Conservation (phyloP, 768 basidiomycete species). For the Russula brevipes region DNA sequence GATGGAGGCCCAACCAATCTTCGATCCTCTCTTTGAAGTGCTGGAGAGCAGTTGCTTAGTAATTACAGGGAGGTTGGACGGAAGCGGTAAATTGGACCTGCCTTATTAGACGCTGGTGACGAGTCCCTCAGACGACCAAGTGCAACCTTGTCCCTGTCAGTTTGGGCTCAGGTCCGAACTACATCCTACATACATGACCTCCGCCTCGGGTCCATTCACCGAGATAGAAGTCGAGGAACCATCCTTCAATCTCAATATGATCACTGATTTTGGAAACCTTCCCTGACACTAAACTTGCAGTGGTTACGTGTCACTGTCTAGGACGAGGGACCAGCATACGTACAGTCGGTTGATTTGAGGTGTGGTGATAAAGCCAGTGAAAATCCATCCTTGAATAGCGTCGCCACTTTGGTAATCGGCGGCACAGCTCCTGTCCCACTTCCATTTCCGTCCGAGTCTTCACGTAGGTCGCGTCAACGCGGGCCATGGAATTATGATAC, state of each 20-base stretch:
- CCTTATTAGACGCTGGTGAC: conserved; percentile 9
- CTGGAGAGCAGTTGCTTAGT: conserved; percentile 27
- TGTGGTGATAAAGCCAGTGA: neutral
- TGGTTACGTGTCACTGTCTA: neutral
- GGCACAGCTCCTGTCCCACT: neutral
- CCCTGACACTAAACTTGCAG: conserved; percentile 8
- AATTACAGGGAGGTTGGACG: no score
- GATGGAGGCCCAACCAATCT: conserved; percentile 40
- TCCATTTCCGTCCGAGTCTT: neutral
- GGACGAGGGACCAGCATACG: no score
- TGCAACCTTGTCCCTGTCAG: neutral
- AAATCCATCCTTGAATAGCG: neutral
- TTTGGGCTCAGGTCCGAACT: neutral
- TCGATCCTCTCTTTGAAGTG: conserved; percentile 41
- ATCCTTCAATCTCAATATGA: conserved; percentile 33
- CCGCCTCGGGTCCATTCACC: conserved; percentile 43
- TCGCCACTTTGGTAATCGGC: neutral
- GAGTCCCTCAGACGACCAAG: conserved; percentile 16
- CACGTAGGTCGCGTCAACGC: neutral
- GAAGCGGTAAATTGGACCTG: neutral
- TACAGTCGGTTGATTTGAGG: no score
- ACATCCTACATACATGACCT: conserved; percentile 32
- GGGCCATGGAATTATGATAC: neutral
- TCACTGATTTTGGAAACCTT: conserved; percentile 36
- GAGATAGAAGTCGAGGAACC: conserved; percentile 38